These are phyloP conservation scores for Aureobasidium sp. DNA, from an alignment of 2,329 filamentous ascomycete species.

Conservation along the genomic window DNA sequence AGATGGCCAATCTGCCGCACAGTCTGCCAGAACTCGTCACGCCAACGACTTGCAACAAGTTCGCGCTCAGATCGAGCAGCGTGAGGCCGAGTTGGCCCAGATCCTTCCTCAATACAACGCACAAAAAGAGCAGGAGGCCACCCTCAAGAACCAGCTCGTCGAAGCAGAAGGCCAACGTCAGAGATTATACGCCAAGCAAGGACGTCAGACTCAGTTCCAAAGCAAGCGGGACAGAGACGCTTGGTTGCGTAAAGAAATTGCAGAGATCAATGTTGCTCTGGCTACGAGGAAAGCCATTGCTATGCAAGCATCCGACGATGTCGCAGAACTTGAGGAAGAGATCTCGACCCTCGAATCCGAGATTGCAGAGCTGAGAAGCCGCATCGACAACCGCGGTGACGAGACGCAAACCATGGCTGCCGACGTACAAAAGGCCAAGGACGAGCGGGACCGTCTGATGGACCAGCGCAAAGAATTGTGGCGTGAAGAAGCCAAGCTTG, in stretches of 20 bases:
- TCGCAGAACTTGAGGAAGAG: conserved; percentile 60
- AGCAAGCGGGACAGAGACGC: conserved; percentile 83
- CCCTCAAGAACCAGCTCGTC: conserved; percentile 64
- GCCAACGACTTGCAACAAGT: conserved; percentile 66
- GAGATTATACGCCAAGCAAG: conserved; percentile 86
- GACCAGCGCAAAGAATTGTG: conserved; percentile 84
- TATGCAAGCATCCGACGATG: conserved; percentile 78
- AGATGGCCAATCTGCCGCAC: conserved; percentile 73
- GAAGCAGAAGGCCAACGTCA: conserved; percentile 67
- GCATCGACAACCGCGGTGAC: conserved; percentile 71
- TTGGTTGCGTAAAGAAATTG: conserved; percentile 72
- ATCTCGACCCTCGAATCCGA: conserved; percentile 68
- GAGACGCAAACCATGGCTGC: conserved; percentile 66
- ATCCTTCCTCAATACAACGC: conserved; percentile 72
- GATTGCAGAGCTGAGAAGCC: conserved; percentile 60
- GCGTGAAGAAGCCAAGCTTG: conserved; percentile 81
- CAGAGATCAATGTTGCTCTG: conserved; percentile 68
- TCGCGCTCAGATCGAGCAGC: conserved; percentile 64
- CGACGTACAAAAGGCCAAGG: conserved; percentile 68
- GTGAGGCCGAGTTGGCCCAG: conserved; percentile 67
- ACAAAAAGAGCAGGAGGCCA: conserved; percentile 65
- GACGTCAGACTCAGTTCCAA: conserved; percentile 76
- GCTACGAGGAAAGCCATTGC: conserved; percentile 77
- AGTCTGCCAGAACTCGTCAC: conserved; percentile 64
- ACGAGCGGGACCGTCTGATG: conserved; percentile 67